phyloP scores from a whole-genome alignment of 768 basidiomycete genomes.

The Leccinum pellstonianum region DNA sequence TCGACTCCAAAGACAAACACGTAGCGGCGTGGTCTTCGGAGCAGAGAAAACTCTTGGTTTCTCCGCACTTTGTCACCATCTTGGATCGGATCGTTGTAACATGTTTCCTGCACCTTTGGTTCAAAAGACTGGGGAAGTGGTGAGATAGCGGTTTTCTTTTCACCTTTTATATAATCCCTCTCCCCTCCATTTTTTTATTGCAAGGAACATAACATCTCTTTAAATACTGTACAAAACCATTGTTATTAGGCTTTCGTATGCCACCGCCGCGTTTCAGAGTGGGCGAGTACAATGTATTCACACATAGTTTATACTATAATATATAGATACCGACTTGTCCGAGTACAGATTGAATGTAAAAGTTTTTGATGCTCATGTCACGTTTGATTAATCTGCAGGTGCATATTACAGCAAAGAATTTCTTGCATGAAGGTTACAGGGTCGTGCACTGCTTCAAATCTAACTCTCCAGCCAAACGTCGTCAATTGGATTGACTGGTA shows the following conservation, averaged over 20 bases:
- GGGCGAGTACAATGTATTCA: conserved; percentile 14
- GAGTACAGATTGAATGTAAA: background rate
- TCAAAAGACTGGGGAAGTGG: conserved; percentile 44
- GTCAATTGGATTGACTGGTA: background rate
- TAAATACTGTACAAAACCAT: conserved; percentile 12
- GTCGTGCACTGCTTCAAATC: background rate
- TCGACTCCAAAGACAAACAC: conserved; percentile 46
- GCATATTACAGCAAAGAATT: background rate
- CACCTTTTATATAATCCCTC: background rate
- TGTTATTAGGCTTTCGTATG: background rate
- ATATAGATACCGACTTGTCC: conserved; percentile 9
- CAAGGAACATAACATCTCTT: background rate
- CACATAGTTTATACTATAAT: conserved; percentile 21
- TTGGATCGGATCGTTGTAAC: conserved; percentile 55
- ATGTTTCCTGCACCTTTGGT: conserved; percentile 53
- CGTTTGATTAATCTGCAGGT: background rate
- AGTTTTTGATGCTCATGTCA: background rate
- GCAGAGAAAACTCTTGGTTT: conserved; percentile 40
- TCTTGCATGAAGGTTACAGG: background rate
- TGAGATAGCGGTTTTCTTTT: conserved; percentile 21
- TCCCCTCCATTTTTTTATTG: background rate
- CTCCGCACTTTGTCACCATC: conserved; percentile 37
- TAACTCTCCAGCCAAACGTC: background rate
- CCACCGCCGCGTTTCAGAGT: background rate
- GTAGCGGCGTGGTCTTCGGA: conserved; percentile 49